Percentiles rank a stretch among this genome's conserved stretches.
These are phyloP conservation scores for Aureobasidium sp. DNA, from an alignment of 2,329 filamentous ascomycete genomes.

Conservation along the genomic window DNA sequence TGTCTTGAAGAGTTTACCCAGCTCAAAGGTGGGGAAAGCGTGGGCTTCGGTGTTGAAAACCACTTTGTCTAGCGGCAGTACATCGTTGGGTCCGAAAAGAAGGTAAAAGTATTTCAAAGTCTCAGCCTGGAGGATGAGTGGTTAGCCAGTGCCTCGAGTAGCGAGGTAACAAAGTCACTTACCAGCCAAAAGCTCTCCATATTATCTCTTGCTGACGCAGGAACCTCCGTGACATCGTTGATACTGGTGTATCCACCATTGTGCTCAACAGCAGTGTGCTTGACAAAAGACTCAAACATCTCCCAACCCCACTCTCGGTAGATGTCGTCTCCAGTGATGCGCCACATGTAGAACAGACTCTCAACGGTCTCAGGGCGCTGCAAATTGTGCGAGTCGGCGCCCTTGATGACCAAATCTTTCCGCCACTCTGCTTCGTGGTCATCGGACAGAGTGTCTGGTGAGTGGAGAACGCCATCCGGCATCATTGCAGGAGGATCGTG, in stretches of 20 bases:
- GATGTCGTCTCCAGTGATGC: constrained; percentile 80
- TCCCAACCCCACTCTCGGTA: constrained; percentile 98
- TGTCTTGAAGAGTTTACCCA: constrained; percentile 68
- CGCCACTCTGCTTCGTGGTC: constrained; percentile 59
- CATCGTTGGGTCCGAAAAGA: constrained; percentile 75
- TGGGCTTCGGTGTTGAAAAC: constrained; percentile 97
- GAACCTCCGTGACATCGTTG: constrained; percentile 63
- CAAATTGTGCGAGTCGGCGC: constrained; percentile 83
- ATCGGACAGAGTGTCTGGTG: constrained; percentile 38
- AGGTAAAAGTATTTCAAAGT: constrained; percentile 98
- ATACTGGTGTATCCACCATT: constrained; percentile 78
- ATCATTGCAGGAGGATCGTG: constrained; percentile 60
- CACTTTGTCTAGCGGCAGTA: constrained; percentile 76
- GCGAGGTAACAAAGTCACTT: no score
- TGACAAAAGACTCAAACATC: constrained; percentile 90
- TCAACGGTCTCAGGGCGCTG: constrained; percentile 97
- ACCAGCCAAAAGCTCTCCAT: constrained; percentile 99
- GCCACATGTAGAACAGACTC: constrained; percentile 96
- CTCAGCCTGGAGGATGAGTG: constrained; percentile 60
- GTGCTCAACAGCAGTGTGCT: constrained; percentile 72
- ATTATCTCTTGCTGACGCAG: constrained; percentile 69
- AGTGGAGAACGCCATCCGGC: constrained; percentile 41
- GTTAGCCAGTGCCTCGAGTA: no score
- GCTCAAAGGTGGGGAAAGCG: constrained; percentile 77
- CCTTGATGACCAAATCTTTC: constrained; percentile 70